Conservation (phyloP, 202 grass and related monocot genomes). For the Cymbopogon flexuosus region DNA sequence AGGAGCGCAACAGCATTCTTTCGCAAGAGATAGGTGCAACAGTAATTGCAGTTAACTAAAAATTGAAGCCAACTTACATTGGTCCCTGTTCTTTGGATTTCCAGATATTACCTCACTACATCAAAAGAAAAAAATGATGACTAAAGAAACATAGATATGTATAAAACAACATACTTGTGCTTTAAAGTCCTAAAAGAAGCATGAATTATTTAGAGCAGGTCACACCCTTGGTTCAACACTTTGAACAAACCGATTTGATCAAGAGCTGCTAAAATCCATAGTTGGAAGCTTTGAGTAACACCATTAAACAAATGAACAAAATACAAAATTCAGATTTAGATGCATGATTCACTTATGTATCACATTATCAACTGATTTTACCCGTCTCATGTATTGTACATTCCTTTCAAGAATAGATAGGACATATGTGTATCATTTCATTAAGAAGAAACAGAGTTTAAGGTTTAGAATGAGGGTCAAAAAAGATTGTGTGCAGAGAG, state of each 20-base stretch:
- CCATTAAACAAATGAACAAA: neutral
- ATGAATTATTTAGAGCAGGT: neutral
- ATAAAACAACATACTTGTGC: neutral
- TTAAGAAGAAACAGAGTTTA: neutral
- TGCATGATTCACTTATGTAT: neutral
- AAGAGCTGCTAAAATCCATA: neutral
- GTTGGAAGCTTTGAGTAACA: neutral
- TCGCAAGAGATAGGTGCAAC: neutral
- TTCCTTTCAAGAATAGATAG: neutral
- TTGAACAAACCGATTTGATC: neutral
- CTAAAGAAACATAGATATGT: neutral
- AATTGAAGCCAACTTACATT: slow-evolving; percentile 30
- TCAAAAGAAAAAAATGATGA: slow-evolving; percentile 11
- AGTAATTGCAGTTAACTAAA: neutral
- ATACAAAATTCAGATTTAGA: neutral
- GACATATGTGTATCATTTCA: neutral
- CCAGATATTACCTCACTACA: slow-evolving; percentile 42
- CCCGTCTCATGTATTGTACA: neutral
- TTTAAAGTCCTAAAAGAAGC: neutral
- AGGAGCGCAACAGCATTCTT: neutral
- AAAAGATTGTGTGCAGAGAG: neutral
- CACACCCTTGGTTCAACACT: neutral
- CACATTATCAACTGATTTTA: neutral
- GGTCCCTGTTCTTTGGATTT: slow-evolving; percentile 26
- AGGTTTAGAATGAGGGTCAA: neutral